A percentile compares a stretch with the other conserved stretches of the same genome.
These are phyloP conservation scores for Pythium coloratum DNA, from an alignment of 352 stramenopile genomes.

Conservation along the genomic window DNA sequence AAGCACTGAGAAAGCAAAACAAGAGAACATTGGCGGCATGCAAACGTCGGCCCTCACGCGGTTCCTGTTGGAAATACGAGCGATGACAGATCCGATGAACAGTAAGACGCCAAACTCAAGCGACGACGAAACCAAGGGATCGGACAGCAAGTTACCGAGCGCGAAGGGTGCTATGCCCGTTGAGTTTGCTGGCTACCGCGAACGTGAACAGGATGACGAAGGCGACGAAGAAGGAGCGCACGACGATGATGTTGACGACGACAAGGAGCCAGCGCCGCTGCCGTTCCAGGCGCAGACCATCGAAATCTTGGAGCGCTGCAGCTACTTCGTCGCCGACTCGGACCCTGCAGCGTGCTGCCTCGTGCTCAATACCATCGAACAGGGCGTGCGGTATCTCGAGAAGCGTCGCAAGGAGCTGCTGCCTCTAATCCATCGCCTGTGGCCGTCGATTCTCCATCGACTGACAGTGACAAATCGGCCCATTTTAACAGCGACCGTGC, in stretches of 20 bases:
- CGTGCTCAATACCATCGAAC: constrained; percentile 65
- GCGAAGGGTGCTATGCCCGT: constrained; percentile 72
- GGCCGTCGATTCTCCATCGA: constrained; percentile 65
- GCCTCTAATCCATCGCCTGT: constrained; percentile 74
- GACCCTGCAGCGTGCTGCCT: constrained; percentile 75
- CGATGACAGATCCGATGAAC: constrained; percentile 28
- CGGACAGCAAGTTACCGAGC: constrained; percentile 9
- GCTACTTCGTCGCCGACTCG: constrained; percentile 69
- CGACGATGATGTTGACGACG: constrained; percentile 13
- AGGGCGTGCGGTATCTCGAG: constrained; percentile 56
- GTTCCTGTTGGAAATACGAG: constrained; percentile 72
- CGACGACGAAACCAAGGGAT: not conserved
- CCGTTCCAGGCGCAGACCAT: constrained; percentile 58
- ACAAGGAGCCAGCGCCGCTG: constrained; percentile 28
- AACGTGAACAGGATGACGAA: constrained; percentile 31
- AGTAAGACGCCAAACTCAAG: constrained; percentile 6
- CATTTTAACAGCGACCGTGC: constrained; percentile 58
- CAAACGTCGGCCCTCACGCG: constrained; percentile 33
- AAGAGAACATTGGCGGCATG: constrained; percentile 2
- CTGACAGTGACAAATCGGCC: constrained; percentile 55
- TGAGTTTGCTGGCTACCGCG: constrained; percentile 47
- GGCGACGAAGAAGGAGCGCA: constrained; percentile 9
- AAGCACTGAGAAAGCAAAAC: not conserved
- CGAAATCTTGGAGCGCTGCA: constrained; percentile 74
- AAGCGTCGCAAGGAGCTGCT: constrained; percentile 52